Conservation (phyloP, 768 basidiomycete species). For the Hygrocybe coccinea region DNA sequence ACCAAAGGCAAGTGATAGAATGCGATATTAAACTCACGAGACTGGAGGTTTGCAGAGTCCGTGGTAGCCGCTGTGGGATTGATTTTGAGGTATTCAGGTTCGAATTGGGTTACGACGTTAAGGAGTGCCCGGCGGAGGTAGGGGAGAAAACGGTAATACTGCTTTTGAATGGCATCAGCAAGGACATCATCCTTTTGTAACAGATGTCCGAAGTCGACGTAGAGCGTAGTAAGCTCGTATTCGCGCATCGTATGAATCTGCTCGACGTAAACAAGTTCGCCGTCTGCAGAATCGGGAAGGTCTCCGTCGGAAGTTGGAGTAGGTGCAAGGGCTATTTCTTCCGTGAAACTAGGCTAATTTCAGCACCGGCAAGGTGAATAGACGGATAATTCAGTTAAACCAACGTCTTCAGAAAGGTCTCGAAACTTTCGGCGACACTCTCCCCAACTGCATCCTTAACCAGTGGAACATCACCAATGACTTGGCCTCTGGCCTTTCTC, state of each 20-base stretch:
- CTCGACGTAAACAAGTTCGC: constrained; percentile 77
- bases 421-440: constrained; percentile 88
- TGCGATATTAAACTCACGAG: constrained; percentile 91
- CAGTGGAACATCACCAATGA: constrained; percentile 68
- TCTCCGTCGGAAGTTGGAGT: constrained; percentile 77
- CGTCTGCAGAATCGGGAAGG: constrained; percentile 48
- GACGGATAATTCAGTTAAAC: constrained; percentile 23
- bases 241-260: constrained; percentile 95
- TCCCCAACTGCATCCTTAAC: constrained; percentile 95
- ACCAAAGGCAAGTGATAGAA: constrained; percentile 94
- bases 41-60: constrained; percentile 82
- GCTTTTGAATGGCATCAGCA: constrained; percentile 86
- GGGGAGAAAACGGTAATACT: constrained; percentile 96
- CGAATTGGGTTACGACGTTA: constrained; percentile 83
- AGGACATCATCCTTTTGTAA: constrained; percentile 88
- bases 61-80: constrained; percentile 85
- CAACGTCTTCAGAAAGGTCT: constrained; percentile 86
- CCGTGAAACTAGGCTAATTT: constrained; percentile 63
- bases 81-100: constrained; percentile 91
- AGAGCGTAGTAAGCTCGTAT: constrained; percentile 91
- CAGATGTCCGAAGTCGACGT: constrained; percentile 91
- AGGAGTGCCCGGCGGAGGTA: constrained; percentile 89
- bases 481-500: constrained; percentile 47
- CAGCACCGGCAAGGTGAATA: neutral
- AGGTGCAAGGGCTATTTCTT: constrained; percentile 69